Percentiles rank a stretch among this genome's conserved stretches.
phyloP scores from a whole-genome alignment of 768 basidiomycete species.

The Xerocomellus amylosporus region DNA sequence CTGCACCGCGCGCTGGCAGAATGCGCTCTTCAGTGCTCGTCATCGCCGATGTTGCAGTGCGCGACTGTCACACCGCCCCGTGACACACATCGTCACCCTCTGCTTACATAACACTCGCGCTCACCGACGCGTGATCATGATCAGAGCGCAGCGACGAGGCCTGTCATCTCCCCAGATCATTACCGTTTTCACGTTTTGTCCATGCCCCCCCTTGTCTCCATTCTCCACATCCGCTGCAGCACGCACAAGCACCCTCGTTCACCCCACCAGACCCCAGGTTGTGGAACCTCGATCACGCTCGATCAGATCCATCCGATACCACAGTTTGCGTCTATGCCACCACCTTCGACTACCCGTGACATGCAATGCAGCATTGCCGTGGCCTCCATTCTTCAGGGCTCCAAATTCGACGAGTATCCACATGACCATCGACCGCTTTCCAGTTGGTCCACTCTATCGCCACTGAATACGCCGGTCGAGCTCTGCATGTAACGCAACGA shows the following conservation, averaged over 20 bases:
- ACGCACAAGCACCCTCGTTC: slow-evolving; percentile 4
- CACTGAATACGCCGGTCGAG: slow-evolving; percentile 12
- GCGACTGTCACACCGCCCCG: slow-evolving; percentile 15
- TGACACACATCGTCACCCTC: slow-evolving; percentile 9
- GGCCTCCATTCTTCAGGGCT: slow-evolving; percentile 13
- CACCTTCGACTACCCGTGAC: slow-evolving; percentile 6
- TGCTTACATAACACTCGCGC: slow-evolving; percentile 15
- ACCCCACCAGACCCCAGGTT: slow-evolving; percentile 11
- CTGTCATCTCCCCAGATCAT: neutral
- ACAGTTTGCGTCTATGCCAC: slow-evolving; percentile 10
- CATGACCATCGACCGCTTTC: slow-evolving; percentile 9
- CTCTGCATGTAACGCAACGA: slow-evolving; percentile 18
- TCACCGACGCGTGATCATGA: no score
- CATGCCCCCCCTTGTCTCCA: slow-evolving; percentile 21
- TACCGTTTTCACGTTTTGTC: slow-evolving; percentile 25
- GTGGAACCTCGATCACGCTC: slow-evolving; percentile 3
- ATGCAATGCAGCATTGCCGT: slow-evolving; percentile 11
- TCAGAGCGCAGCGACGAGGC: no score
- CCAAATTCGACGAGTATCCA: neutral
- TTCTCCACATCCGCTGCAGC: slow-evolving; percentile 3
- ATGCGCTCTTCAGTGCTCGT: slow-evolving; percentile 8
- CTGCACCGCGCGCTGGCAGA: slow-evolving; percentile 34
- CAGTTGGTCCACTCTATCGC: slow-evolving; percentile 22
- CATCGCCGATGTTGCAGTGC: neutral
- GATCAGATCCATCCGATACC: slow-evolving; percentile 20